Percentiles rank a stretch among this genome's conserved stretches.
phyloP scores from a whole-genome alignment of 257 asterid species.

The Anisodus acutangulus region DNA sequence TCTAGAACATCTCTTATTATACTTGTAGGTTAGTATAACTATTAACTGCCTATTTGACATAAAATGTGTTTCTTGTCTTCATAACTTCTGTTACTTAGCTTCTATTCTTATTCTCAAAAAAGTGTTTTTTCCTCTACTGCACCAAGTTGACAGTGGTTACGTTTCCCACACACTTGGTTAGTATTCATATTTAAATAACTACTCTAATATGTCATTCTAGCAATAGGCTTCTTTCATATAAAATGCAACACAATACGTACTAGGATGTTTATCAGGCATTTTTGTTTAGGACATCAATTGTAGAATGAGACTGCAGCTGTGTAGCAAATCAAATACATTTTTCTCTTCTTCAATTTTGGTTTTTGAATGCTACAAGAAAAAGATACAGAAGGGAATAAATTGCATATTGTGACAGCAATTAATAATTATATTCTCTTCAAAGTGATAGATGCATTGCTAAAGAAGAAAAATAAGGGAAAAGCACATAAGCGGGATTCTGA shows the following conservation, averaged over 20 bases:
- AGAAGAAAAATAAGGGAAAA: conserved; percentile 7
- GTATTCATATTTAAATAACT: conserved; percentile 1
- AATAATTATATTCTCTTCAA: neutral
- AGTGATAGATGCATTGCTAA: conserved; percentile 26
- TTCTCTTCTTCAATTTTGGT: neutral
- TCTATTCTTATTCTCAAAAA: neutral
- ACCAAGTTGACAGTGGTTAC: neutral
- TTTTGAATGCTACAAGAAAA: neutral
- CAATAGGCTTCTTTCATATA: neutral
- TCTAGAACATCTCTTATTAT: neutral
- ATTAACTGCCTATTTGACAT: neutral
- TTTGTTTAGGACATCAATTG: neutral
- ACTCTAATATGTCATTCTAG: neutral
- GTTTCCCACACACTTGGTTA: neutral
- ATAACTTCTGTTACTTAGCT: neutral
- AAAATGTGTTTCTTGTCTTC: neutral
- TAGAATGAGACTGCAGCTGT: conserved; percentile 21
- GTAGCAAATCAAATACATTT: neutral
- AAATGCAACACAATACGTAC: neutral
- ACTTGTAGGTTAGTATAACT: conserved; percentile 17
- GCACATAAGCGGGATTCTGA: neutral
- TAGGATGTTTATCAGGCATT: conserved; percentile 11
- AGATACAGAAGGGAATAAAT: neutral
- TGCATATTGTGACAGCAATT: neutral
- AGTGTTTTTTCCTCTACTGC: neutral